phyloP scores from a whole-genome alignment of 129 eudicot genomes.

The Arctium lappa region DNA sequence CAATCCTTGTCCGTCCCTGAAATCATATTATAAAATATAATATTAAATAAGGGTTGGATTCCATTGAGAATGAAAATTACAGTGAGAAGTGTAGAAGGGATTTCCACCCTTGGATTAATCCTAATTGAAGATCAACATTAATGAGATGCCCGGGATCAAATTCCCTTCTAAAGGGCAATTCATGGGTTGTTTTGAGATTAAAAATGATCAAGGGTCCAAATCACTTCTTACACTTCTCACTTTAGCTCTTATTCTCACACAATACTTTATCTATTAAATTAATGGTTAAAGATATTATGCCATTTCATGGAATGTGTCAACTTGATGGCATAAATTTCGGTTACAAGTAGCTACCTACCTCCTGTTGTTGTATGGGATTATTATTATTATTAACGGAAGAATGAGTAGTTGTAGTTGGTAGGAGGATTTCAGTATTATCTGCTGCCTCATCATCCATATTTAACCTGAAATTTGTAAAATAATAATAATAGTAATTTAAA shows the following conservation, averaged over 20 bases:
- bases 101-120: no score
- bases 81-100: no score
- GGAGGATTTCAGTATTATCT: conserved; percentile 20
- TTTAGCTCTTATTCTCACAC: no score
- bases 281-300: not conserved
- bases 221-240: no score
- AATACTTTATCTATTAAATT: no score
- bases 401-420: conserved; percentile 23
- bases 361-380: not conserved
- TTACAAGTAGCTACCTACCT: no score
- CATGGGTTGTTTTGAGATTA: no score
- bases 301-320: not conserved
- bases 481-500: not conserved
- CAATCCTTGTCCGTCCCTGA: conserved; percentile 36
- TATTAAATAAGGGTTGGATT: not conserved
- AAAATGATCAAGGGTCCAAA: no score
- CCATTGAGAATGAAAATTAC: no score
- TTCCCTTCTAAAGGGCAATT: no score
- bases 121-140: no score
- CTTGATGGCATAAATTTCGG: not conserved
- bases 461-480: conserved; percentile 43
- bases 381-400: conserved; percentile 30
- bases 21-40: not conserved
- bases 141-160: no score
- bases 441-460: conserved; percentile 46